A percentile compares a stretch with the other conserved stretches of the same genome.
phyloP scores from a whole-genome alignment of 768 basidiomycete genomes.

The Podaxis mareebaensis region DNA sequence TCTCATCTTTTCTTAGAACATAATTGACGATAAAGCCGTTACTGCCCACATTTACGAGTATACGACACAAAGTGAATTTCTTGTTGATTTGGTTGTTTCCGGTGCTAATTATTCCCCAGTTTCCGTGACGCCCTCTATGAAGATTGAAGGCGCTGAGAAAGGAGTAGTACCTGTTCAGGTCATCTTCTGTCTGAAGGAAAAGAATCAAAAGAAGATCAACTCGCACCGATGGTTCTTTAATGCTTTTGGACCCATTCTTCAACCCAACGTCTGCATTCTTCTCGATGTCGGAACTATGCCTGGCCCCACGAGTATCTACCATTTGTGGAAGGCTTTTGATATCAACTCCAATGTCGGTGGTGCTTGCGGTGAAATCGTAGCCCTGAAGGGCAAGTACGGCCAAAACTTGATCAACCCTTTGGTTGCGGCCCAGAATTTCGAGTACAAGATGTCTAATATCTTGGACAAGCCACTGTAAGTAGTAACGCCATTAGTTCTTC shows the following conservation, averaged over 20 bases:
- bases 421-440: conserved; percentile 79
- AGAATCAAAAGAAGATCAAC: conserved; percentile 96
- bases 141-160: conserved; percentile 77
- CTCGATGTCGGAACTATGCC: conserved; percentile 85
- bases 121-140: conserved; percentile 77
- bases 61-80: conserved; percentile 79
- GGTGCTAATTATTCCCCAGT: conserved; percentile 42
- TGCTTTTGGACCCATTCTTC: conserved; percentile 77
- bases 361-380: conserved; percentile 96
- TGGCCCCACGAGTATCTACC: conserved; percentile 86
- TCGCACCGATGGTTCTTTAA: conserved; percentile 97
- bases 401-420: conserved; percentile 80
- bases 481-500: background rate
- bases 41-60: conserved; percentile 92
- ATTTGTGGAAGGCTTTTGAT: conserved; percentile 94
- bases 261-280: conserved; percentile 90
- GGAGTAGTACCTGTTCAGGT: conserved; percentile 88
- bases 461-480: conserved; percentile 81
- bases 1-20: conserved; percentile 41
- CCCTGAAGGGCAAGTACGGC: conserved; percentile 84
- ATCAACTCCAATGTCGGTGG: conserved; percentile 90
- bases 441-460: conserved; percentile 94
- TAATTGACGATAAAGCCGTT: conserved; percentile 81
- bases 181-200: conserved; percentile 90
- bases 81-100: background rate